Percentiles rank a stretch among this genome's conserved stretches.
Conservation (phyloP, 106 monocot genomes). For the Acorus gramineus region DNA sequence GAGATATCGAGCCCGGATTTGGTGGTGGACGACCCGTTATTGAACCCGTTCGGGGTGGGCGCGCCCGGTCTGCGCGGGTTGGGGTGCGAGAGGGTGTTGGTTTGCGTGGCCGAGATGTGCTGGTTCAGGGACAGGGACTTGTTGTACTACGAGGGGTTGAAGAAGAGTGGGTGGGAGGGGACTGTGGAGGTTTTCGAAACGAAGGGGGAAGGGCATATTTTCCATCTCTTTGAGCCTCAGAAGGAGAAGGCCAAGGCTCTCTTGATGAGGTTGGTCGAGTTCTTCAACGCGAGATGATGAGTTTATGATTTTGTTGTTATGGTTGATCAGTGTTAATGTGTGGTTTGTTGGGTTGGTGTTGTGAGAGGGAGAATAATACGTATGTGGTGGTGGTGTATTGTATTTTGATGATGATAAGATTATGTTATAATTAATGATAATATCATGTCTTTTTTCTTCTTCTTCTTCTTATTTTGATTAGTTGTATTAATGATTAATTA, state of each 20-base stretch:
- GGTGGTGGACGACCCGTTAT: slow-evolving; percentile 22
- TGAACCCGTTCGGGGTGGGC: slow-evolving; percentile 23
- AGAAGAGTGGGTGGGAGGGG: slow-evolving; percentile 19
- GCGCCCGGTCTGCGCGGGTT: slow-evolving; percentile 13
- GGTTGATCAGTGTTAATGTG: too few species aligned
- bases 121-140: slow-evolving; percentile 12
- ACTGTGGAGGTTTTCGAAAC: slow-evolving; percentile 16
- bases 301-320: too few species aligned
- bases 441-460: too few species aligned
- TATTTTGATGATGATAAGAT: too few species aligned
- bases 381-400: too few species aligned
- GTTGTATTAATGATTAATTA: too few species aligned
- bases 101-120: slow-evolving; percentile 19
- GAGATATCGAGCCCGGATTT: slow-evolving; percentile 8
- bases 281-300: slow-evolving; percentile 2
- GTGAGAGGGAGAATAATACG: too few species aligned
- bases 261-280: slow-evolving; percentile 9
- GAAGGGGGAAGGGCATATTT: slow-evolving; percentile 22
- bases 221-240: slow-evolving; percentile 15
- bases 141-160: slow-evolving; percentile 15
- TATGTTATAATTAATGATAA: too few species aligned
- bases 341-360: too few species aligned
- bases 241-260: slow-evolving; percentile 12
- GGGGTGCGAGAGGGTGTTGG: slow-evolving; percentile 20
- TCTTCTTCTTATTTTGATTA: too few species aligned